phyloP scores from a whole-genome alignment of 805 yeast genomes.

The Zygoascus flipseniorum region DNA sequence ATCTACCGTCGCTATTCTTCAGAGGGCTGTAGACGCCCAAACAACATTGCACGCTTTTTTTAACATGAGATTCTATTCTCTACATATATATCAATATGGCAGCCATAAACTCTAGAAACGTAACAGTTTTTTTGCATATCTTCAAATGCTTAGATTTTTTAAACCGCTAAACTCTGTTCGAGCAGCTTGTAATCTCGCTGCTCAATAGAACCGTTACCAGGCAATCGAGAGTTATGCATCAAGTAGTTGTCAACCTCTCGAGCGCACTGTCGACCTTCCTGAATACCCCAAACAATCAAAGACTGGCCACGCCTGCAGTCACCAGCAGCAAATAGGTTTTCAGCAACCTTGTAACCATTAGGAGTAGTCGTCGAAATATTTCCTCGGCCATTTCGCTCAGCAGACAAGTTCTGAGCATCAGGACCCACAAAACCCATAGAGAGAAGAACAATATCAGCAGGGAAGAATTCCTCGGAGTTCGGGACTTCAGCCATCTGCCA shows the following conservation, averaged over 20 bases:
- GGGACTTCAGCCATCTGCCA: conserved; percentile 99
- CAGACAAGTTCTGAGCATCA: conserved; percentile 65
- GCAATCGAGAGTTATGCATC: conserved; percentile 72
- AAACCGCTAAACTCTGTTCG: not conserved
- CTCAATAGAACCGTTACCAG: conserved; percentile 90
- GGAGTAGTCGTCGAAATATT: conserved; percentile 58
- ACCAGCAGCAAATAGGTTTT: conserved; percentile 88
- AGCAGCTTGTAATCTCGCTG: conserved; percentile 39
- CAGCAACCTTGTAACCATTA: conserved; percentile 59
- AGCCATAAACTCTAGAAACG: not conserved
- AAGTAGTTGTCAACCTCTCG: conserved; percentile 78
- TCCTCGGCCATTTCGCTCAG: conserved; percentile 71
- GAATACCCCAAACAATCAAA: conserved; percentile 97
- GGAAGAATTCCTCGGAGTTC: conserved; percentile 86
- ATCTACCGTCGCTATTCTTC: no score
- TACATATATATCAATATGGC: not conserved
- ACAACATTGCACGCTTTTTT: no score
- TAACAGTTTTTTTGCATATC: not conserved
- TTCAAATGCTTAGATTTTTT: not conserved
- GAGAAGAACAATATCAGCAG: conserved; percentile 86
- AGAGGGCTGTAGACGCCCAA: no score
- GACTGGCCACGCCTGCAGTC: conserved; percentile 99
- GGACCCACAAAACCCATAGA: conserved; percentile 99
- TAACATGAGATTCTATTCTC: not conserved
- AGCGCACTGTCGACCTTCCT: conserved; percentile 98